Percentiles rank a stretch among this genome's conserved stretches.
Conservation (phyloP, 31 red algal species). For the Odonthalia washingtoniensis region DNA sequence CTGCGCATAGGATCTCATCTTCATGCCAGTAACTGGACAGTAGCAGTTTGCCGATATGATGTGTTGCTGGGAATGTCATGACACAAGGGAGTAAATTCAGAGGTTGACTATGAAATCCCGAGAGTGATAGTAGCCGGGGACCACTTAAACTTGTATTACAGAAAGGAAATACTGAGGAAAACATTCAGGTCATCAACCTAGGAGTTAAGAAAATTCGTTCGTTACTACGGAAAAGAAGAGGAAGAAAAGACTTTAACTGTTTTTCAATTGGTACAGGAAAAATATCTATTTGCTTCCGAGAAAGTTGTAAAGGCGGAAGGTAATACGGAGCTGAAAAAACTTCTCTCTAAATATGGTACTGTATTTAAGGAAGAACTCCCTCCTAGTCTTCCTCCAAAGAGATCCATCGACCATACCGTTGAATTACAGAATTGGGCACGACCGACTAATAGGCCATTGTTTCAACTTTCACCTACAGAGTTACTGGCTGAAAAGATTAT, state of each 20-base stretch:
- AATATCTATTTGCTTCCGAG: too few species aligned
- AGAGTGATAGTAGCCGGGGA: neutral
- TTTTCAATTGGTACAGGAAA: too few species aligned
- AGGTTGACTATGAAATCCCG: neutral
- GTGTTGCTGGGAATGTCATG: constrained; percentile 41
- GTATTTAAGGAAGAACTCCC: neutral
- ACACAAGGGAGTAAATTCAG: neutral
- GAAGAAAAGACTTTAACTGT: neutral
- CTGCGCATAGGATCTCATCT: too few species aligned
- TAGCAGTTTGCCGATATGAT: too few species aligned
- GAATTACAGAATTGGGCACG: neutral
- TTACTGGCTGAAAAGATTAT: neutral
- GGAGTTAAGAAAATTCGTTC: neutral
- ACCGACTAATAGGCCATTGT: neutral
- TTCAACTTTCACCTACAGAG: constrained; percentile 21
- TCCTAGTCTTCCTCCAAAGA: neutral
- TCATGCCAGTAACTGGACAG: too few species aligned
- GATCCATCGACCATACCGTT: neutral
- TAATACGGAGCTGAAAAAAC: too few species aligned
- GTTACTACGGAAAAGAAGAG: neutral
- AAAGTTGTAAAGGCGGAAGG: too few species aligned
- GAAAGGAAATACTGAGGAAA: neutral
- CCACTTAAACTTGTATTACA: neutral
- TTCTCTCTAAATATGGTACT: neutral
- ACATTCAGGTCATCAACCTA: neutral